Evolutionary conservation across 257 asterid species (phyloP).

Genomic region (Apocynum venetum): DNA sequence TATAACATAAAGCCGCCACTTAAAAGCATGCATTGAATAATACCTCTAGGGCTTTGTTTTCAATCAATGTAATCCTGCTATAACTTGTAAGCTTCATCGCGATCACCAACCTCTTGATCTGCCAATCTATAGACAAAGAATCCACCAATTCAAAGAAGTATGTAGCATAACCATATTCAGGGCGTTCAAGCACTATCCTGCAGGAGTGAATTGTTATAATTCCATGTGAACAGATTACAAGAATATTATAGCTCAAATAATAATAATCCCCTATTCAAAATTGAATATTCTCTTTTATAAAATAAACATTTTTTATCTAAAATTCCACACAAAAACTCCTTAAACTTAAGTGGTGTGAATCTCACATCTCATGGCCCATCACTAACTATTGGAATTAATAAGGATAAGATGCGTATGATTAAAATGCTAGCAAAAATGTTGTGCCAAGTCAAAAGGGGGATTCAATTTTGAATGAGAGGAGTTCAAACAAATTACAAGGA

Average conservation of each 20-base stretch:
- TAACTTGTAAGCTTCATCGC: constrained; percentile 83
- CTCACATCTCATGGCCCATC: neutral
- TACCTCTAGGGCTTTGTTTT: constrained; percentile 75
- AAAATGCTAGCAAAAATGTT: neutral
- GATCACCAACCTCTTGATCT: constrained; percentile 70
- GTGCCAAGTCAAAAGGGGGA: too few species aligned
- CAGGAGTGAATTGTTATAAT: constrained; percentile 14
- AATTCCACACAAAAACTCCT: neutral
- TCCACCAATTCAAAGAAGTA: constrained; percentile 76
- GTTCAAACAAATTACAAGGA: constrained; percentile 4
- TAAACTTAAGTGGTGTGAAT: neutral
- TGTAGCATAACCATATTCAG: constrained; percentile 95
- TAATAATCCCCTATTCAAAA: neutral
- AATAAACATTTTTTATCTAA: neutral
- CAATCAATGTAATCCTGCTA: constrained; percentile 64
- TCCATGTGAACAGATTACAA: constrained; percentile 8
- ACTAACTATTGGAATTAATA: neutral
- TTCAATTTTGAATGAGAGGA: neutral
- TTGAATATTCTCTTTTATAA: neutral
- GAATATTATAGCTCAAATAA: neutral
- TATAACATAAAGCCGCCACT: neutral
- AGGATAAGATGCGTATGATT: neutral
- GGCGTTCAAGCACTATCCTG: constrained; percentile 99
- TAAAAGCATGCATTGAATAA: constrained; percentile 10
- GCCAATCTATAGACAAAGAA: constrained; percentile 67